These are phyloP conservation scores for Grigorovia humatica DNA, from an alignment of 805 yeast species.

Conservation along the genomic window DNA sequence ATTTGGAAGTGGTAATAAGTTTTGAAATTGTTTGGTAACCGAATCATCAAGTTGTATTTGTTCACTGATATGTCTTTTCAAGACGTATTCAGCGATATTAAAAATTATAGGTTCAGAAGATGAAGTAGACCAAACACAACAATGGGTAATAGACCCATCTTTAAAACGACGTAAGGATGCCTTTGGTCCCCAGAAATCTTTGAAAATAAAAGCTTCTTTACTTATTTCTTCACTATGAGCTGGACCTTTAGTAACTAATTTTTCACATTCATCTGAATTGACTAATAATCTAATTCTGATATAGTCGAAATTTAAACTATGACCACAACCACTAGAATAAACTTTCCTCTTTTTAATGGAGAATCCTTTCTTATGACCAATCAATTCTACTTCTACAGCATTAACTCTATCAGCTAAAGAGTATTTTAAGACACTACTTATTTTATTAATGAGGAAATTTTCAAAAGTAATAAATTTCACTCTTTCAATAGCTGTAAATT, in stretches of 20 bases:
- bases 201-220: conserved; percentile 53
- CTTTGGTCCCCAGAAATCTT: conserved; percentile 80
- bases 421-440: conserved; percentile 45
- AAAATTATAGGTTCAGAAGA: conserved; percentile 52
- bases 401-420: conserved; percentile 44
- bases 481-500: conserved; percentile 61
- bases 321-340: conserved; percentile 26
- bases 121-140: conserved; percentile 72
- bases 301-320: conserved; percentile 22
- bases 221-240: conserved; percentile 43
- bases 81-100: conserved; percentile 52
- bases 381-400: conserved; percentile 28
- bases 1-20: conserved; percentile 48
- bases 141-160: conserved; percentile 83
- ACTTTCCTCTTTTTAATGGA: conserved; percentile 41
- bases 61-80: conserved; percentile 52
- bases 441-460: conserved; percentile 49
- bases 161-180: conserved; percentile 84
- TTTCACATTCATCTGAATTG: conserved; percentile 66
- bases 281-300: conserved; percentile 54
- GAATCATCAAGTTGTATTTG: conserved; percentile 20
- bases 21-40: conserved; percentile 37
- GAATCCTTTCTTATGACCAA: conserved; percentile 23
- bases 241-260: conserved; percentile 82
- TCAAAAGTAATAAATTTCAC: conserved; percentile 63